Conservation (phyloP, 2,329 filamentous ascomycete species). For the Cladosporium sp. region DNA sequence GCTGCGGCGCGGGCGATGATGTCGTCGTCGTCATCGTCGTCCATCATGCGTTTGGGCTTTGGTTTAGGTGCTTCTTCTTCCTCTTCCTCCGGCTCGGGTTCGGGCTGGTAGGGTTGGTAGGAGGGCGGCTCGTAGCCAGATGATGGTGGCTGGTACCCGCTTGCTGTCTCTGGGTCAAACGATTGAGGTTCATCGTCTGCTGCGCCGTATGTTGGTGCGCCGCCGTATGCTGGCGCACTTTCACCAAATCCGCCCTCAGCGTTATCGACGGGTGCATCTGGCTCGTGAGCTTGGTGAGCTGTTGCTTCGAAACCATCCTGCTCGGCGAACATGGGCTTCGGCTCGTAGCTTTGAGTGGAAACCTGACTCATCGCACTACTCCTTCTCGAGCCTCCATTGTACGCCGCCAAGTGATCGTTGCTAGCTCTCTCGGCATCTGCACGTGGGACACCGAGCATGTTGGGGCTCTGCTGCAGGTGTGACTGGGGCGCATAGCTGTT, state of each 20-base stretch:
- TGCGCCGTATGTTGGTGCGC: background rate
- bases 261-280: background rate
- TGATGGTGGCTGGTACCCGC: constrained; percentile 52
- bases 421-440: constrained; percentile 20
- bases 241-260: constrained; percentile 9
- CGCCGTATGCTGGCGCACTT: too few relatives aligned
- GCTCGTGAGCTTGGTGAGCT: background rate
- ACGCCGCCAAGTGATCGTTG: constrained; percentile 27
- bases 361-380: constrained; percentile 8
- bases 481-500: constrained; percentile 25
- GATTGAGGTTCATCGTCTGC: background rate
- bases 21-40: constrained; percentile 68
- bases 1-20: constrained; percentile 42
- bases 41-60: constrained; percentile 73
- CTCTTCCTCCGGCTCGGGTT: constrained; percentile 48
- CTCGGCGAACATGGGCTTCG: constrained; percentile 24
- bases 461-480: constrained; percentile 6
- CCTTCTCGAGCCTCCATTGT: constrained; percentile 16
- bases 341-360: constrained; percentile 26
- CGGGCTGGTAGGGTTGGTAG: constrained; percentile 47
- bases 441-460: constrained; percentile 24
- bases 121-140: constrained; percentile 51
- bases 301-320: constrained; percentile 14
- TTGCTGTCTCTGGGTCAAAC: constrained; percentile 9
- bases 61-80: constrained; percentile 44